These are phyloP conservation scores for Earliella scabrosa DNA, from an alignment of 1,284 basidiomycete genomes.

Conservation along the genomic window DNA sequence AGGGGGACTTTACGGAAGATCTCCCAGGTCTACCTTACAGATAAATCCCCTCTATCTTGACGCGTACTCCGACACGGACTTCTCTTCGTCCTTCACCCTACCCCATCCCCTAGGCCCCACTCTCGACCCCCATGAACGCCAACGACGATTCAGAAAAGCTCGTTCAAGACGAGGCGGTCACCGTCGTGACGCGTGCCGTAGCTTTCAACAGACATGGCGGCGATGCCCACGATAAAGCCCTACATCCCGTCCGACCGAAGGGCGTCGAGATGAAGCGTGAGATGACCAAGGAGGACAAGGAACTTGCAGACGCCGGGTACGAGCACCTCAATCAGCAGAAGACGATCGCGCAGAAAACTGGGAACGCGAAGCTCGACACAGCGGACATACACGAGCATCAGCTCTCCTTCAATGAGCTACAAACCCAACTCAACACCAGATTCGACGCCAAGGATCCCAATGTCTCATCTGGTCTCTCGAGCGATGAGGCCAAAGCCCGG, in stretches of 20 bases:
- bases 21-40: slow-evolving; percentile 1
- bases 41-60: slow-evolving; percentile 9
- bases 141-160: slow-evolving; percentile 22
- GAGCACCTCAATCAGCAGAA: slow-evolving; percentile 58
- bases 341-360: slow-evolving; percentile 38
- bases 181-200: slow-evolving; percentile 38
- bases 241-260: slow-evolving; percentile 44
- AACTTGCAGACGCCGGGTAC: slow-evolving; percentile 70
- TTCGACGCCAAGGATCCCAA: slow-evolving; percentile 59
- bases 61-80: not conserved
- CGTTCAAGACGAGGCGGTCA: slow-evolving; percentile 28
- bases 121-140: slow-evolving; percentile 19
- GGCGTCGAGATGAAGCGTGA: slow-evolving; percentile 64
- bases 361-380: slow-evolving; percentile 37
- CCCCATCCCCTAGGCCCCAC: not conserved
- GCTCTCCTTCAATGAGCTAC: slow-evolving; percentile 47
- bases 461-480: slow-evolving; percentile 53
- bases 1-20: slow-evolving; percentile 8
- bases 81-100: slow-evolving; percentile 4
- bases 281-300: slow-evolving; percentile 67
- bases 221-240: slow-evolving; percentile 45
- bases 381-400: slow-evolving; percentile 63
- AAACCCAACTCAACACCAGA: slow-evolving; percentile 47
- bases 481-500: slow-evolving; percentile 56
- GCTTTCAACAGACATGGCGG: slow-evolving; percentile 51